phyloP scores from a whole-genome alignment of 2,329 filamentous ascomycete species.

The Botryosphaeria agaves region DNA sequence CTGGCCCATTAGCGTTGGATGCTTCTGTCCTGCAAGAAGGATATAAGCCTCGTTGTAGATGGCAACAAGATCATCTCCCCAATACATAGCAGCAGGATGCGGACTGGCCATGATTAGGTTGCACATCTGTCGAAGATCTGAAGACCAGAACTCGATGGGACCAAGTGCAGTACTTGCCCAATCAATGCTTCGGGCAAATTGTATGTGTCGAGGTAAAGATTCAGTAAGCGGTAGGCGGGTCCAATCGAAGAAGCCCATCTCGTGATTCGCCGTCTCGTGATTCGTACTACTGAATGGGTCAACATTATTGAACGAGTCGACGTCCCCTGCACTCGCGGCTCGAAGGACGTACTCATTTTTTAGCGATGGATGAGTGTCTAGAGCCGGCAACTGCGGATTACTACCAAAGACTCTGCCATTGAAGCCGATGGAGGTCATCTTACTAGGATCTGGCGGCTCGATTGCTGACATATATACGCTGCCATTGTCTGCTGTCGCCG shows the following conservation, averaged over 20 bases:
- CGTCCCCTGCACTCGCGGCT: constrained; percentile 19
- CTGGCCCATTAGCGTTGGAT: constrained; percentile 58
- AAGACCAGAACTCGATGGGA: constrained; percentile 55
- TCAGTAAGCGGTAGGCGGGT: constrained; percentile 49
- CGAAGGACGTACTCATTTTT: constrained; percentile 23
- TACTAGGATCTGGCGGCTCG: constrained; percentile 2
- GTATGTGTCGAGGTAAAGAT: constrained; percentile 51
- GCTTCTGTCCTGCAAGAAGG: constrained; percentile 56
- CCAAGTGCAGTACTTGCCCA: constrained; percentile 60
- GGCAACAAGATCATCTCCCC: constrained; percentile 51
- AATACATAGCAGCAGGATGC: constrained; percentile 53
- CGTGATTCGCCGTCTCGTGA: constrained; percentile 7
- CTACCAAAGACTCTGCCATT: constrained; percentile 1
- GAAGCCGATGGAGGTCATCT: constrained; percentile 1
- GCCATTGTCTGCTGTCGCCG: background rate
- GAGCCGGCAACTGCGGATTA: constrained; percentile 6
- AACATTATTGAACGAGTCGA: constrained; percentile 19
- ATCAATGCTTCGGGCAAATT: constrained; percentile 52
- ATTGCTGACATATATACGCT: constrained; percentile 3
- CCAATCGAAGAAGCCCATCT: constrained; percentile 58
- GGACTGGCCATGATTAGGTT: constrained; percentile 70
- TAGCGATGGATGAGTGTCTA: constrained; percentile 13
- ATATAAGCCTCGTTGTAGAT: constrained; percentile 62
- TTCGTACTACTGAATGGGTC: constrained; percentile 14
- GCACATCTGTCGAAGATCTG: constrained; percentile 58